Base-by-base conservation (phyloP, 1,284 basidiomycete species). In the Moniliophthora roreri region DNA sequence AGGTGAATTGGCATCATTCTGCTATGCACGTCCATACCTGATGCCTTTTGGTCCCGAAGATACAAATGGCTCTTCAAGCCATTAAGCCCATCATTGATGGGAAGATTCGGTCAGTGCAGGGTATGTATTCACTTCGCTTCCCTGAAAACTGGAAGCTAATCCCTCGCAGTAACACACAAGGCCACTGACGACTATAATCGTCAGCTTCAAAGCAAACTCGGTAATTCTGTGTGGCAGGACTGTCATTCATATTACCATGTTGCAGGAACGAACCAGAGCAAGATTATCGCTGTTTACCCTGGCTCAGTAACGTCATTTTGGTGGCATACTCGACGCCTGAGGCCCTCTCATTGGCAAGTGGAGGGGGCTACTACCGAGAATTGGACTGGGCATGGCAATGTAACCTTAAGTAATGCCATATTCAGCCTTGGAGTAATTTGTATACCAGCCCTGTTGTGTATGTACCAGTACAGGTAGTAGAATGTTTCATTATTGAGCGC, bases 191-290 rank as follows among this genome's bases (percentile, higher is more conserved):
- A 63, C 42, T 81, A 80, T 62, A 78, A 81, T 54, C 62, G 59
- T 32, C 78, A 77, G 75, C 56, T 83, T 48, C 77, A 79, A 59
- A 60, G 59, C 15, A 70, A 77, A 41, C 63, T 81, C 50, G 61
- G 61, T 48, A 67, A 57, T 39, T 75, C 76, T 15, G 76, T 79
- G 44, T 81, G 76, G 74, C 72, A 71, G 24, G 72, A 74, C 28
- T 80, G 79, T 63, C 62, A 68, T 32, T 80, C 78, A 35, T 81
- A 76, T 59, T 82, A 81, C 62, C 75, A 76, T 52, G 61, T 58
- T 26, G 69, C 61, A 24, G 59, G 63, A 26, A 57, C 69, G 42
- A 69, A 67, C 51, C 58, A 66, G 52, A 67, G 64, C 13, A 76
- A 74, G 65, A 75, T 76, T 51, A 56, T 75, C 37, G 70, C 71